Percentiles rank a stretch among this genome's conserved stretches.
phyloP scores from a whole-genome alignment of 257 asterid species.

The Schizonepeta tenuifolia region DNA sequence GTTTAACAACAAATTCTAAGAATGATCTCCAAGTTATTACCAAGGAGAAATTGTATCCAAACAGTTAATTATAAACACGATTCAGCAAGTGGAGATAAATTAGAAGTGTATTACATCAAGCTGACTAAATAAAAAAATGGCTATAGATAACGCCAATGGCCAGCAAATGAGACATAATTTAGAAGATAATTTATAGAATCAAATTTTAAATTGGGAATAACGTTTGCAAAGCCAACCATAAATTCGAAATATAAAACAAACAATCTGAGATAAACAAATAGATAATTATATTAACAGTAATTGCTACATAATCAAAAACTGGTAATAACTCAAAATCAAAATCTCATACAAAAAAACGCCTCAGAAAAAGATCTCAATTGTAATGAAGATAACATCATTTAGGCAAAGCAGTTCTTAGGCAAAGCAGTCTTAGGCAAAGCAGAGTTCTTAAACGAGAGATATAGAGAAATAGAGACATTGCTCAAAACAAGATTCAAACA shows the following conservation, averaged over 20 bases:
- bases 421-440: neutral
- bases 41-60: too few relatives aligned
- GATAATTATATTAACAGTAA: neutral
- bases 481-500: conserved; percentile 1
- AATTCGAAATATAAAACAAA: neutral
- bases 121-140: too few relatives aligned
- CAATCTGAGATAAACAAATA: neutral
- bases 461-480: neutral
- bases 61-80: too few relatives aligned
- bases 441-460: neutral
- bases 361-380: neutral
- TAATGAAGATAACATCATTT: neutral
- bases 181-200: too few relatives aligned
- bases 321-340: neutral
- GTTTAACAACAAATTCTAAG: too few relatives aligned
- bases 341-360: neutral
- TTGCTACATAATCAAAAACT: neutral
- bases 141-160: too few relatives aligned
- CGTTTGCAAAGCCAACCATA: neutral
- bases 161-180: too few relatives aligned
- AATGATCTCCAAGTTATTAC: too few relatives aligned
- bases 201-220: too few relatives aligned
- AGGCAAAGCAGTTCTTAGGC: neutral
- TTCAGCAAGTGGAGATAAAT: too few relatives aligned
- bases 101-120: too few relatives aligned